phyloP scores from a whole-genome alignment of 169 alveolate species.

The Plasmodium gaboni region DNA sequence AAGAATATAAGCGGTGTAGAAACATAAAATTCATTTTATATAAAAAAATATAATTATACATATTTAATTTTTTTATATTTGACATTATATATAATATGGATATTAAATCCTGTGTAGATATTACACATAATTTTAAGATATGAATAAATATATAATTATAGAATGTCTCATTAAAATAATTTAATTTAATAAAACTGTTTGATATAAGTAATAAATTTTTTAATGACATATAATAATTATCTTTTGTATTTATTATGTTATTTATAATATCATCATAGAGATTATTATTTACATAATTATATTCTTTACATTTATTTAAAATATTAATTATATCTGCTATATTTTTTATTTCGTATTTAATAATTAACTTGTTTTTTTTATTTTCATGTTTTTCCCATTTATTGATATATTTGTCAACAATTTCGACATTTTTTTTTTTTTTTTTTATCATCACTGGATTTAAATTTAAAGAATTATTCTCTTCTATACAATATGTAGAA shows the following conservation, averaged over 20 bases:
- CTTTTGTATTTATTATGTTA: background rate
- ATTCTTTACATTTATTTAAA: conserved; percentile 34
- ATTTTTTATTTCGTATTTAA: conserved; percentile 21
- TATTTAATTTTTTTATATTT: conserved; percentile 11
- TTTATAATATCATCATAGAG: conserved; percentile 18
- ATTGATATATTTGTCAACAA: conserved; percentile 14
- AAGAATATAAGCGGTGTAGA: conserved; percentile 33
- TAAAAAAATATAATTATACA: conserved; percentile 1
- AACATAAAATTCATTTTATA: conserved; percentile 39
- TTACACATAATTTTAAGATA: background rate
- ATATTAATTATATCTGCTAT: conserved; percentile 4
- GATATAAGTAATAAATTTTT: conserved; percentile 13
- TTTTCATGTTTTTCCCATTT: conserved; percentile 15
- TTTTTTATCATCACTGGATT: background rate
- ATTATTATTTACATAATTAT: conserved; percentile 17
- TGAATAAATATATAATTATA: conserved; percentile 12
- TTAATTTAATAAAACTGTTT: conserved; percentile 18
- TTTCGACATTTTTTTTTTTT: background rate
- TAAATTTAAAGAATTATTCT: no score
- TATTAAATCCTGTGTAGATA: conserved; percentile 17
- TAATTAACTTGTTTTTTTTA: conserved; percentile 18
- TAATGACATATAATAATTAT: background rate
- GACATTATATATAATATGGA: conserved; percentile 7
- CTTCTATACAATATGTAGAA: no score
- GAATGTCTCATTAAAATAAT: conserved; percentile 22